phyloP scores from a whole-genome alignment of 2,329 filamentous ascomycete genomes.

The Neonectria sp. region DNA sequence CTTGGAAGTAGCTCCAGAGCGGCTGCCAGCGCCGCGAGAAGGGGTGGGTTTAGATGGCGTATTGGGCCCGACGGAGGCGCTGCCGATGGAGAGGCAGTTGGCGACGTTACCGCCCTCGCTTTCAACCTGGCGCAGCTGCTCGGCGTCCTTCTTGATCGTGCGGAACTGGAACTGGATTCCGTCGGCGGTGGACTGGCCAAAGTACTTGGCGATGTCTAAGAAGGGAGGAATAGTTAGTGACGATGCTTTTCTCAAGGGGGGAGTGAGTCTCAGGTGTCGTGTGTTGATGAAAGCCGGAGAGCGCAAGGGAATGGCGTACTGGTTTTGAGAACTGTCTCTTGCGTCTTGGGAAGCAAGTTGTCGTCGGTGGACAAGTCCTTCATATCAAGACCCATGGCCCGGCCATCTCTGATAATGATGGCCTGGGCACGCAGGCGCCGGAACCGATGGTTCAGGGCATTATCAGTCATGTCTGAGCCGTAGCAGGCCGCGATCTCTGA shows the following conservation, averaged over 20 bases:
- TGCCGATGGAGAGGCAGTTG: slow-evolving; percentile 52
- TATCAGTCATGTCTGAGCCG: slow-evolving; percentile 64
- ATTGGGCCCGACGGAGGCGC: slow-evolving; percentile 42
- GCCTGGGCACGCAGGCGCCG: slow-evolving; percentile 62
- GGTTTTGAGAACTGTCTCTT: slow-evolving; percentile 57
- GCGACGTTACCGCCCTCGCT: slow-evolving; percentile 63
- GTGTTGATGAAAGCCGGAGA: slow-evolving; percentile 10
- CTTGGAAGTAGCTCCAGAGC: slow-evolving; percentile 48
- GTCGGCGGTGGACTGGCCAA: slow-evolving; percentile 70
- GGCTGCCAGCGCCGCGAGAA: slow-evolving; percentile 41
- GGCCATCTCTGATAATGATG: slow-evolving; percentile 55
- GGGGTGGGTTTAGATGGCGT: slow-evolving; percentile 51
- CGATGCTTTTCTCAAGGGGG: neutral
- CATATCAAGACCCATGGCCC: slow-evolving; percentile 57
- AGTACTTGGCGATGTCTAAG: slow-evolving; percentile 72
- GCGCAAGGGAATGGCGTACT: slow-evolving; percentile 53
- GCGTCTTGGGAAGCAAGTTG: slow-evolving; percentile 53
- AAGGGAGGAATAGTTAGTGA: slow-evolving; percentile 15
- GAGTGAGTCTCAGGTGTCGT: neutral
- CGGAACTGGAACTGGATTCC: slow-evolving; percentile 76
- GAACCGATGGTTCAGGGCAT: slow-evolving; percentile 67
- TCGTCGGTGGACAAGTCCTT: slow-evolving; percentile 58
- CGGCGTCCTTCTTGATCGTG: slow-evolving; percentile 67
- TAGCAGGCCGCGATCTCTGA: slow-evolving; percentile 64
- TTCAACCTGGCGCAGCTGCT: slow-evolving; percentile 62